Evolutionary conservation across 192 early-diverging fungal genomes (phyloP).

Genomic region (Entomortierella chlamydospora): DNA sequence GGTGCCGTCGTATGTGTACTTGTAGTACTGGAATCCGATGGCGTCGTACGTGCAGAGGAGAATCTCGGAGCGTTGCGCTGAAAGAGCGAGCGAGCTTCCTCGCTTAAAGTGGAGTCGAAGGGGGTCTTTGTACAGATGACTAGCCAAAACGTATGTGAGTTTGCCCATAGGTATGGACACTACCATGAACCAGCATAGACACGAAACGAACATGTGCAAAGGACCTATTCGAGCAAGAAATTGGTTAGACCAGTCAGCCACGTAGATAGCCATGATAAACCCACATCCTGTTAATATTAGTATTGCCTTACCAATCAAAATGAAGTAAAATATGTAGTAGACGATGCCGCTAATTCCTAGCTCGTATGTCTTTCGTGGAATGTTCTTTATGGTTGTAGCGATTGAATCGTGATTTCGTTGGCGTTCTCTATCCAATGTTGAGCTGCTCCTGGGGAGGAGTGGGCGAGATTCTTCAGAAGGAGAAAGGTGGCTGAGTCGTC

Average conservation of each 20-base stretch:
- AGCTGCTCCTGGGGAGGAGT: slow-evolving; percentile 41
- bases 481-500: slow-evolving; percentile 34
- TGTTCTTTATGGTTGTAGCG: slow-evolving; percentile 17
- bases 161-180: slow-evolving; percentile 96
- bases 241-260: slow-evolving; percentile 26
- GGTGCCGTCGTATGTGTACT: slow-evolving; percentile 95
- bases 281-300: background rate
- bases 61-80: slow-evolving; percentile 62
- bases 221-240: slow-evolving; percentile 69
- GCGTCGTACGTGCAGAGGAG: slow-evolving; percentile 92
- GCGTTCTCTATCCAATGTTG: slow-evolving; percentile 18
- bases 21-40: slow-evolving; percentile 94
- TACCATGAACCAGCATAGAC: slow-evolving; percentile 87
- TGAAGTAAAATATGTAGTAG: slow-evolving; percentile 61
- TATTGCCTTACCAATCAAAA: slow-evolving; percentile 56
- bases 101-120: slow-evolving; percentile 78
- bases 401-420: slow-evolving; percentile 9
- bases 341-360: slow-evolving; percentile 60
- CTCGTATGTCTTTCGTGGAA: slow-evolving; percentile 24
- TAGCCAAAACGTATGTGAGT: slow-evolving; percentile 82
- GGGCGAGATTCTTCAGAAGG: slow-evolving; percentile 49
- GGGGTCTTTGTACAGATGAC: slow-evolving; percentile 84
- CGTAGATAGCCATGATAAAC: background rate
- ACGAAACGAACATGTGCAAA: slow-evolving; percentile 78
- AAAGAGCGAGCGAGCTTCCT: slow-evolving; percentile 47